Evolutionary conservation across 805 yeast species (phyloP).

Genomic region (Yarrowia deformans): DNA sequence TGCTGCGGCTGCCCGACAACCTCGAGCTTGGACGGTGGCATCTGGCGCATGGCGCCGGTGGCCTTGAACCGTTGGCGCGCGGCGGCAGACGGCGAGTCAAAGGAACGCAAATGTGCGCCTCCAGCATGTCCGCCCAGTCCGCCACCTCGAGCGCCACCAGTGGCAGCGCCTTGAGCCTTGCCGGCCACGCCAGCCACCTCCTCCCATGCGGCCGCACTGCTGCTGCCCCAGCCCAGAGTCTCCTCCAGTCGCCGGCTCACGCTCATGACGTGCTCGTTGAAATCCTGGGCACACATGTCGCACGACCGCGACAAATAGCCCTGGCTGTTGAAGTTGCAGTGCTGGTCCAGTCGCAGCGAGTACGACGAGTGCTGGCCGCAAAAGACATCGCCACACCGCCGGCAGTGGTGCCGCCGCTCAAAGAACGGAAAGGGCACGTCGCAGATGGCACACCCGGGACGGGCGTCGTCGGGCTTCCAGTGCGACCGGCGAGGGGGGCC

Average conservation of each 20-base stretch:
- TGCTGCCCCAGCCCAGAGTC: constrained; percentile 33
- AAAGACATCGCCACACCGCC: constrained; percentile 83
- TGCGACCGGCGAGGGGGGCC: constrained; percentile 50
- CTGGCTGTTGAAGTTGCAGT: constrained; percentile 62
- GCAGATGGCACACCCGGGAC: constrained; percentile 73
- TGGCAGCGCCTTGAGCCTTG: constrained; percentile 1
- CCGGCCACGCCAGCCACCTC: constrained; percentile 41
- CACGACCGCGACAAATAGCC: constrained; percentile 77
- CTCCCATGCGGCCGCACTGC: constrained; percentile 44
- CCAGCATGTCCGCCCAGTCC: neutral
- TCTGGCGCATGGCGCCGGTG: neutral
- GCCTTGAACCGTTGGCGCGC: constrained; percentile 18
- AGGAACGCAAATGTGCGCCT: constrained; percentile 1
- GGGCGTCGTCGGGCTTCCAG: constrained; percentile 69
- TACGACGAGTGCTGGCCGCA: constrained; percentile 71
- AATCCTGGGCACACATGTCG: constrained; percentile 68
- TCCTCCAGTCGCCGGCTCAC: constrained; percentile 44
- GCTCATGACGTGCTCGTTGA: constrained; percentile 56
- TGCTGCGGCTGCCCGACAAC: neutral
- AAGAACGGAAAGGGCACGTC: constrained; percentile 72
- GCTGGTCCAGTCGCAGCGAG: constrained; percentile 62
- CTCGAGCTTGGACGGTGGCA: neutral
- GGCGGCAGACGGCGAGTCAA: constrained; percentile 20
- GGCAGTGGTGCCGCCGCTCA: constrained; percentile 83
- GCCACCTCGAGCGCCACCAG: neutral